These are phyloP conservation scores for Malania oleifera DNA, from an alignment of 164 flowering plant genomes.

Conservation along the genomic window DNA sequence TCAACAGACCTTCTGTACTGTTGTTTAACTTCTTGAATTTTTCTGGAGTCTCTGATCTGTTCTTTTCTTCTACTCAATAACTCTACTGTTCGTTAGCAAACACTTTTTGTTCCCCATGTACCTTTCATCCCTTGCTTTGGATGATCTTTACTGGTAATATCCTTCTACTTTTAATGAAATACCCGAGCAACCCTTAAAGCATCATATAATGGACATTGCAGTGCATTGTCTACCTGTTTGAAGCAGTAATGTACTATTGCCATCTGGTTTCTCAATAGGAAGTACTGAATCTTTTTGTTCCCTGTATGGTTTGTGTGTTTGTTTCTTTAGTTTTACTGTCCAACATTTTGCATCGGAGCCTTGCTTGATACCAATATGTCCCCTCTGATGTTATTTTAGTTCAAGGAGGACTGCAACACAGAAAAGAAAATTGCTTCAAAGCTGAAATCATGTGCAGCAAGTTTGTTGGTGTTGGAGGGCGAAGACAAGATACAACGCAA, in stretches of 20 bases:
- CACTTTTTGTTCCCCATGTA: too few relatives aligned
- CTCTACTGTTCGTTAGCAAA: too few relatives aligned
- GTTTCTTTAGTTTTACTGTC: background rate
- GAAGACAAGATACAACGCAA: conserved; percentile 53
- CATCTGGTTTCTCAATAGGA: background rate
- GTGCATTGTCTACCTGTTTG: too few relatives aligned
- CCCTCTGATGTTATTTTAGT: conserved; percentile 28
- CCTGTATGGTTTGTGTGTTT: background rate
- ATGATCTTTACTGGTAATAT: too few relatives aligned
- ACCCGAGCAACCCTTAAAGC: too few relatives aligned
- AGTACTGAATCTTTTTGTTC: background rate
- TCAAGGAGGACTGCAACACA: conserved; percentile 90
- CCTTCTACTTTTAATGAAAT: too few relatives aligned
- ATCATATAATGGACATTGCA: too few relatives aligned
- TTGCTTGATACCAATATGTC: background rate
- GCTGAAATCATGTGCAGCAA: conserved; percentile 52
- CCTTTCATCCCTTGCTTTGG: too few relatives aligned
- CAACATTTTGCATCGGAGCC: background rate
- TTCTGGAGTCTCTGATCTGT: too few relatives aligned
- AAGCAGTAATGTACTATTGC: background rate
- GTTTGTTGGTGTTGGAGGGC: conserved; percentile 41
- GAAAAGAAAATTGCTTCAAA: conserved; percentile 80
- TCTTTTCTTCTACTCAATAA: too few relatives aligned
- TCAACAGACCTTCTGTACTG: too few relatives aligned
- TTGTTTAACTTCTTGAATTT: too few relatives aligned